A percentile compares a stretch with the other conserved stretches of the same genome.
Evolutionary conservation across 2,329 filamentous ascomycete species (phyloP).

Genomic region (Cordyceps sp.): DNA sequence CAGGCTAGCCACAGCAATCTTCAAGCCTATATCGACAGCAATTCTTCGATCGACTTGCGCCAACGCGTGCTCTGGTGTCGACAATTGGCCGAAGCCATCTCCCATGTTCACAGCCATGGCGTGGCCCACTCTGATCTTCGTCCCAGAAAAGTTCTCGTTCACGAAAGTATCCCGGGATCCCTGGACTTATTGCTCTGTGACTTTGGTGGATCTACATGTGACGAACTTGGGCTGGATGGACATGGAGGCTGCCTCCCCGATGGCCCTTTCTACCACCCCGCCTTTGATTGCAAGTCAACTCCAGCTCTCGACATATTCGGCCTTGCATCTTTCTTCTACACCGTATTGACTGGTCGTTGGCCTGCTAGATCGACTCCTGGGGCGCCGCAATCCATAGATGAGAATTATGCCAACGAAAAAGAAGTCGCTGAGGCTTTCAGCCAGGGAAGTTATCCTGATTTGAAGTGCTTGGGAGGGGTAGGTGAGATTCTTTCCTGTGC

Average conservation of each 20-base stretch:
- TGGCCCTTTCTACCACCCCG: slow-evolving; percentile 6
- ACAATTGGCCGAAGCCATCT: slow-evolving; percentile 12
- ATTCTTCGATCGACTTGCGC: slow-evolving; percentile 1
- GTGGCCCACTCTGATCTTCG: slow-evolving; percentile 17
- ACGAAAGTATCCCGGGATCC: slow-evolving; percentile 7
- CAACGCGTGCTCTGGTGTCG: slow-evolving; percentile 9
- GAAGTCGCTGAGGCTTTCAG: background rate
- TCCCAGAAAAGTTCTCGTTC: slow-evolving; percentile 14
- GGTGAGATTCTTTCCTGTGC: background rate
- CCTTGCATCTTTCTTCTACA: slow-evolving; percentile 1
- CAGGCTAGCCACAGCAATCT: slow-evolving; percentile 5
- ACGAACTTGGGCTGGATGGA: slow-evolving; percentile 10
- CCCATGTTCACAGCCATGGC: slow-evolving; percentile 11
- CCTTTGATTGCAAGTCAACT: background rate
- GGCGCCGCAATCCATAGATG: background rate
- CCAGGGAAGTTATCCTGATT: background rate
- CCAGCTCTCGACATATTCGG: slow-evolving; percentile 1
- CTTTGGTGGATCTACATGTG: slow-evolving; percentile 13
- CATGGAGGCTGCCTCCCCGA: slow-evolving; percentile 12
- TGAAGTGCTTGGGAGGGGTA: background rate
- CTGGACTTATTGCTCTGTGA: slow-evolving; percentile 15
- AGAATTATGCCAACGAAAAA: background rate
- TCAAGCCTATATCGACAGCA: slow-evolving; percentile 4
- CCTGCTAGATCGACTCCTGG: background rate
- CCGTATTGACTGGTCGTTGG: background rate